Percentiles rank a stretch among this genome's conserved stretches.
These are phyloP conservation scores for Poa pratensis DNA, from an alignment of 176 grass and related monocot genomes.

Conservation along the genomic window DNA sequence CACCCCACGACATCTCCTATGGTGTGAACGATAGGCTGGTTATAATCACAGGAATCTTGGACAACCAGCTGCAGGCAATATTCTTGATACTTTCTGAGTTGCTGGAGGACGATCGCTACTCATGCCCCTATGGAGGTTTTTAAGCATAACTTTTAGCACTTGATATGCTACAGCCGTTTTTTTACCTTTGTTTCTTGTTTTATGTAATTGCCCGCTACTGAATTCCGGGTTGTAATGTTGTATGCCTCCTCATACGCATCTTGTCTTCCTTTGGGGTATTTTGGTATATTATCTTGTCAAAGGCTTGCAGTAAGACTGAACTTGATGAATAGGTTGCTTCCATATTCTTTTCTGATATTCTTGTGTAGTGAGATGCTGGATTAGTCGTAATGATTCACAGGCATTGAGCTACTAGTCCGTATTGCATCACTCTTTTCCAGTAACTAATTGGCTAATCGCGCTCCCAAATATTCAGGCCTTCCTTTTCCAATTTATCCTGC, in stretches of 20 bases:
- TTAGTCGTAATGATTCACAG: not conserved
- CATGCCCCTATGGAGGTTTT: not conserved
- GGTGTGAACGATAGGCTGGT: not conserved
- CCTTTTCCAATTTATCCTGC: not conserved
- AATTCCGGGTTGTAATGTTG: not conserved
- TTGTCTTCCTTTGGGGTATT: not conserved
- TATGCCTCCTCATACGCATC: not conserved
- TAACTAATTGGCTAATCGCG: not conserved
- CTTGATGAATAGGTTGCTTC: not conserved
- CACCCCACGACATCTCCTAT: not conserved
- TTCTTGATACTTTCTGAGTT: slow-evolving; percentile 8
- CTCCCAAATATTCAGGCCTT: not conserved
- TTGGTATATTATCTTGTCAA: not conserved
- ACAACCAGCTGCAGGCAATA: slow-evolving; percentile 6
- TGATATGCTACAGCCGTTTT: not conserved
- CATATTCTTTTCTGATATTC: not conserved
- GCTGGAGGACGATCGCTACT: not conserved
- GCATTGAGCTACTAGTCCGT: not conserved
- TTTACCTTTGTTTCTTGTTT: not conserved
- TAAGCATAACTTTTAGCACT: not conserved
- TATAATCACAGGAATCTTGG: slow-evolving; percentile 17
- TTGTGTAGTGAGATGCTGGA: not conserved
- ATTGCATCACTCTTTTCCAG: not conserved
- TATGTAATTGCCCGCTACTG: not conserved
- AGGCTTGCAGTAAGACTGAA: not conserved